Evolutionary conservation across 768 basidiomycete species (phyloP).

Genomic region (Amanita subjunquillea): DNA sequence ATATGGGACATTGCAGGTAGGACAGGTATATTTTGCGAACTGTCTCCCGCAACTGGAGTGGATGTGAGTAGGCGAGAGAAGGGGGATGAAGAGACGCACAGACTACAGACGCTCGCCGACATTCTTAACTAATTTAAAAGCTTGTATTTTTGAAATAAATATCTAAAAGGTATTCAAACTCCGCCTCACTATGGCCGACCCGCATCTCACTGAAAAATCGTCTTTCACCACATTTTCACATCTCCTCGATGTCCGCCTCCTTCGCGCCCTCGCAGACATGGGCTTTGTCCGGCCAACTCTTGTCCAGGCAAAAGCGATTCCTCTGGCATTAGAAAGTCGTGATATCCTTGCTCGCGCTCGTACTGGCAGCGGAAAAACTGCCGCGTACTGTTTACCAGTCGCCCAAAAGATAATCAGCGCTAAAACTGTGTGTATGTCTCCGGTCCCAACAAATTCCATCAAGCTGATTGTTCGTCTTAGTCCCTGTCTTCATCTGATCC

Average conservation of each 20-base stretch:
- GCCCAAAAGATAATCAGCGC: conserved; percentile 78
- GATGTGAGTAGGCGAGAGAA: neutral
- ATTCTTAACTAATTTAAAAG: neutral
- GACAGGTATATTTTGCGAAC: conserved; percentile 73
- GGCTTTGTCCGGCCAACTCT: conserved; percentile 87
- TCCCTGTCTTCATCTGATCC: conserved; percentile 27
- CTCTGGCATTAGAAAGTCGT: conserved; percentile 76
- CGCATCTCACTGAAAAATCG: conserved; percentile 35
- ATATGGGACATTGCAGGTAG: conserved; percentile 71
- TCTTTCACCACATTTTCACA: conserved; percentile 58
- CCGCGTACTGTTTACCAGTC: conserved; percentile 88
- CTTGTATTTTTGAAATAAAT: too few species aligned
- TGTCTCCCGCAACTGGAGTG: conserved; percentile 61
- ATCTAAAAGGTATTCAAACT: conserved; percentile 5
- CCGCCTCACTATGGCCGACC: conserved; percentile 28
- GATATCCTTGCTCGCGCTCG: conserved; percentile 92
- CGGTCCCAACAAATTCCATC: neutral
- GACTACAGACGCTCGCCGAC: conserved; percentile 22
- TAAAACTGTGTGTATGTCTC: conserved; percentile 56
- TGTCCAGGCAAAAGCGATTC: conserved; percentile 87
- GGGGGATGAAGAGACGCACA: conserved; percentile 24
- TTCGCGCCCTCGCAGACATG: conserved; percentile 83
- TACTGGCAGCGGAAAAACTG: conserved; percentile 96
- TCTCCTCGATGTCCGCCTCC: conserved; percentile 74
- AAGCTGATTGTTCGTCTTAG: conserved; percentile 16